Evolutionary conservation across 345 rosid species (phyloP).

Genomic region (Acer saccharum): DNA sequence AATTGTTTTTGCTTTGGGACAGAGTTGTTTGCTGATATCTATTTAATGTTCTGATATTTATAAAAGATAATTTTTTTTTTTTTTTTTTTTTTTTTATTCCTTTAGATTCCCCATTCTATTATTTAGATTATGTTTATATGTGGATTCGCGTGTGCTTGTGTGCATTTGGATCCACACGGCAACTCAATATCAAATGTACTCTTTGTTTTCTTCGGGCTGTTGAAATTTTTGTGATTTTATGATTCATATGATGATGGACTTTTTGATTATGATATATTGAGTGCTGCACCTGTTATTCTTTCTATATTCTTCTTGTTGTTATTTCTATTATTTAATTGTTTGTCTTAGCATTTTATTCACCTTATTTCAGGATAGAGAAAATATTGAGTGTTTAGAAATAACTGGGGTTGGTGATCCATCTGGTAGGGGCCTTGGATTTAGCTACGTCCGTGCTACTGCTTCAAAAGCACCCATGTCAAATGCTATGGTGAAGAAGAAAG

Average conservation of each 20-base stretch:
- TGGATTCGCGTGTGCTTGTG: not conserved
- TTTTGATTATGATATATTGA: not conserved
- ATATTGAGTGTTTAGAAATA: constrained; percentile 95
- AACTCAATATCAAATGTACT: not conserved
- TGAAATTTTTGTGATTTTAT: not conserved
- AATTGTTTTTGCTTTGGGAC: not conserved
- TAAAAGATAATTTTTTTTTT: no score
- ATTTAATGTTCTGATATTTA: not conserved
- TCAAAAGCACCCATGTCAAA: constrained; percentile 87
- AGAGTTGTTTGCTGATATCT: not conserved
- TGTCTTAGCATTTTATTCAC: not conserved
- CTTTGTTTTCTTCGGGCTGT: not conserved
- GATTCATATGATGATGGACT: not conserved
- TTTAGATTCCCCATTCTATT: no score
- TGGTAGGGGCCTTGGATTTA: constrained; percentile 96
- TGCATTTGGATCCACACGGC: not conserved
- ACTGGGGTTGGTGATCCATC: constrained; percentile 99
- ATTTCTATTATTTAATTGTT: not conserved
- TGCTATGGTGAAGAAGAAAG: constrained; percentile 75
- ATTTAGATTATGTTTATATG: no score
- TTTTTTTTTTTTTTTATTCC: no score
- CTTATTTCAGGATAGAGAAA: constrained; percentile 77
- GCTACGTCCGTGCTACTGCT: constrained; percentile 78
- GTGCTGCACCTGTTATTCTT: not conserved
- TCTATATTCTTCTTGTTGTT: not conserved